phyloP scores from a whole-genome alignment of 257 asterid genomes.

The Lithospermum erythrorhizon region DNA sequence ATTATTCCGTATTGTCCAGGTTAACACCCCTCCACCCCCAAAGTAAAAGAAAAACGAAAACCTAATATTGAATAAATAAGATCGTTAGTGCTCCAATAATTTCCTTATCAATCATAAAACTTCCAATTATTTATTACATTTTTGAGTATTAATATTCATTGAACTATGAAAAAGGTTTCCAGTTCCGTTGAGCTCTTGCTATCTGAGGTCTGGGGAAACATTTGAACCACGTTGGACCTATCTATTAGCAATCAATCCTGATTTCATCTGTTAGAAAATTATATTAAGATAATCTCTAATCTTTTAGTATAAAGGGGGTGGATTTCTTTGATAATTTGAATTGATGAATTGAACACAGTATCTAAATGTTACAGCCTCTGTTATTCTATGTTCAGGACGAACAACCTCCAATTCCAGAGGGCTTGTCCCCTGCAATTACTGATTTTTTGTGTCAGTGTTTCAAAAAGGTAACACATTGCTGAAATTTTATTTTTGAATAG shows the following conservation, averaged over 20 bases:
- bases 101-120: not conserved
- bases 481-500: not conserved
- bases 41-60: not conserved
- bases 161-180: too few species aligned
- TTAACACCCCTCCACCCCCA: conserved; percentile 14
- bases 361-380: not conserved
- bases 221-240: not conserved
- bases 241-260: not conserved
- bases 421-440: conserved; percentile 39
- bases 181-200: not conserved
- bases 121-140: not conserved
- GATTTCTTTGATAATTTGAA: not conserved
- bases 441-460: conserved; percentile 44
- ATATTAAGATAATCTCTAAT: too few species aligned
- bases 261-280: not conserved
- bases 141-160: not conserved
- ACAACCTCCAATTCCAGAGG: conserved; percentile 46
- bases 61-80: too few species aligned
- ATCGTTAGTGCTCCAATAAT: too few species aligned
- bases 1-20: conserved; percentile 96
- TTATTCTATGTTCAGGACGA: conserved; percentile 26
- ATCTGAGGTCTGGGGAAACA: not conserved
- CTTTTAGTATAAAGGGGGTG: not conserved
- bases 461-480: conserved; percentile 26
- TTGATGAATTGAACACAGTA: not conserved